Conservation (phyloP, 805 yeast genomes). For the Yueomyces sinensis region DNA sequence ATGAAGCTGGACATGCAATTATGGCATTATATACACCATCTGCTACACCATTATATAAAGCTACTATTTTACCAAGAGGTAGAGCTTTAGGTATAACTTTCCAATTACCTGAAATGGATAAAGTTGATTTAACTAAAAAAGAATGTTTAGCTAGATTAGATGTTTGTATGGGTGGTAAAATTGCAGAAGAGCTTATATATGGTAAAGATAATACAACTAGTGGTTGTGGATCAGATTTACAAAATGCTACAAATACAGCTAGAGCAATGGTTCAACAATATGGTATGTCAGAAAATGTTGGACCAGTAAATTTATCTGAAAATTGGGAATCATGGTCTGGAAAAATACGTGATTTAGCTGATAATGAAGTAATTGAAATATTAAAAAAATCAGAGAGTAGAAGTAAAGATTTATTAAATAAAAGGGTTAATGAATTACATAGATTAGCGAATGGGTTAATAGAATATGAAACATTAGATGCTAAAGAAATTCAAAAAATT, state of each 20-base stretch:
- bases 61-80: conserved; percentile 94
- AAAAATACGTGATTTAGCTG: conserved; percentile 77
- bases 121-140: conserved; percentile 78
- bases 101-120: conserved; percentile 97
- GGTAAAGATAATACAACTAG: conserved; percentile 89
- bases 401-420: conserved; percentile 53
- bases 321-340: conserved; percentile 95
- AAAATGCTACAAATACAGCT: conserved; percentile 83
- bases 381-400: conserved; percentile 68
- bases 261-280: conserved; percentile 93
- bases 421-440: conserved; percentile 56
- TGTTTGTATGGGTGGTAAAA: conserved; percentile 98
- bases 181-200: conserved; percentile 87
- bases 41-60: conserved; percentile 91
- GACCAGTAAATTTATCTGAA: conserved; percentile 82
- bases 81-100: conserved; percentile 93
- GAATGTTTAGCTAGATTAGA: conserved; percentile 88
- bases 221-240: conserved; percentile 88
- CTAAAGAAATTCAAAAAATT: conserved; percentile 78
- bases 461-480: conserved; percentile 89
- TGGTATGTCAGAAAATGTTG: conserved; percentile 91
- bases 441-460: conserved; percentile 85
- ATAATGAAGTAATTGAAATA: conserved; percentile 72
- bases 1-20: conserved; percentile 98
- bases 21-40: conserved; percentile 93